Conservation (phyloP, 2,329 filamentous ascomycete genomes). For the Talaromyces sp. region DNA sequence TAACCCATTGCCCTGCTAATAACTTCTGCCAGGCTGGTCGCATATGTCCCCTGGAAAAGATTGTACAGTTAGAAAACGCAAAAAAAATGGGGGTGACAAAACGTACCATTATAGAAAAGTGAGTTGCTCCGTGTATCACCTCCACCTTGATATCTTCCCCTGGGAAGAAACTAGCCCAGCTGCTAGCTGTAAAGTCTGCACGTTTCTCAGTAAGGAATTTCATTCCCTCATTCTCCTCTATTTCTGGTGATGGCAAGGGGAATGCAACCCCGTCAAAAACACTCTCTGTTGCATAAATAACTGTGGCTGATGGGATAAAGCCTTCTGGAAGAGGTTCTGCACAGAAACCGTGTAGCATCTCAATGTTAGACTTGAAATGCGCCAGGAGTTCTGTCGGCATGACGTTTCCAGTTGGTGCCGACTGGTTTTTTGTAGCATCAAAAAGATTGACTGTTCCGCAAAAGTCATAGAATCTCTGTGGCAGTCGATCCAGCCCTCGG, state of each 20-base stretch:
- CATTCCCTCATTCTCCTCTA: constrained; percentile 43
- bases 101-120: constrained; percentile 21
- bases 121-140: constrained; percentile 34
- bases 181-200: constrained; percentile 36
- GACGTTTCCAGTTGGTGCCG: neutral
- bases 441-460: neutral
- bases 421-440: neutral
- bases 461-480: constrained; percentile 26
- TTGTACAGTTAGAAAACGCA: neutral
- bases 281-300: constrained; percentile 43
- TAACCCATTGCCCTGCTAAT: neutral
- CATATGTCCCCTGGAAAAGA: neutral
- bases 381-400: constrained; percentile 29
- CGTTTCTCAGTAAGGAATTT: constrained; percentile 44
- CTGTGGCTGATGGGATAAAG: constrained; percentile 29
- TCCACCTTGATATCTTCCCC: constrained; percentile 15
- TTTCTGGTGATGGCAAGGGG: constrained; percentile 27
- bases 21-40: neutral
- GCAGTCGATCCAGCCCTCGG: constrained; percentile 62
- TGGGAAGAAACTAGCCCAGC: constrained; percentile 35
- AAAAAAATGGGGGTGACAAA: neutral
- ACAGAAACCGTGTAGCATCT: constrained; percentile 41
- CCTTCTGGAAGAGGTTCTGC: constrained; percentile 24
- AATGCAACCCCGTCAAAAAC: constrained; percentile 38
- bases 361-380: constrained; percentile 48